phyloP scores from a whole-genome alignment of 2,329 filamentous ascomycete species.

The Bipolaris gigantea region DNA sequence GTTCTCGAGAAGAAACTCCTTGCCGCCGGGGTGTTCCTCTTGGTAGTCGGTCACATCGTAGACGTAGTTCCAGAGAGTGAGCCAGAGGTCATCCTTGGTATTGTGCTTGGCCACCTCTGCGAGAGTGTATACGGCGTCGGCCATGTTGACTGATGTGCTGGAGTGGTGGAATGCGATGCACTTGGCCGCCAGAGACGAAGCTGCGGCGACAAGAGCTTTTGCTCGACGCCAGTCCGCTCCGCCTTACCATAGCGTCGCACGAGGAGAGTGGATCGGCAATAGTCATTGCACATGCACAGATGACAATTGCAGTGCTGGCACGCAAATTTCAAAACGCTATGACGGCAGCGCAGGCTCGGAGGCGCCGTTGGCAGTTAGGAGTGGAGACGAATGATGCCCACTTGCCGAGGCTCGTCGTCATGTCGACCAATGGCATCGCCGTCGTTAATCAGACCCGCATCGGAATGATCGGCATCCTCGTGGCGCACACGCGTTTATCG shows the following conservation, averaged over 20 bases:
- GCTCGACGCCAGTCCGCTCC: background rate
- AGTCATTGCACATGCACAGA: constrained; percentile 3
- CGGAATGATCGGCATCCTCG: background rate
- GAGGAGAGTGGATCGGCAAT: constrained; percentile 5
- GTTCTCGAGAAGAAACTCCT: constrained; percentile 47
- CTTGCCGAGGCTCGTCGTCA: constrained; percentile 7
- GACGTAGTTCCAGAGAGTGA: constrained; percentile 52
- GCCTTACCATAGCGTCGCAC: background rate
- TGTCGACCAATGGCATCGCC: constrained; percentile 1
- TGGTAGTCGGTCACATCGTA: constrained; percentile 63
- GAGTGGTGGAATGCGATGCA: background rate
- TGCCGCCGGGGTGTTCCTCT: constrained; percentile 58
- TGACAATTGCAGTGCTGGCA: constrained; percentile 2
- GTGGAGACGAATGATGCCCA: constrained; percentile 4
- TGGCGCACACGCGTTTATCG: constrained; percentile 1
- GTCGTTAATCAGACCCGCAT: constrained; percentile 1
- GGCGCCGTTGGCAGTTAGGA: background rate
- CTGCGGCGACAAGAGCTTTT: background rate
- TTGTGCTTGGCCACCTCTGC: constrained; percentile 53
- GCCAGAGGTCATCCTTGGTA: constrained; percentile 55
- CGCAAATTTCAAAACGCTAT: constrained; percentile 9
- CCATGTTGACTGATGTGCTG: constrained; percentile 2
- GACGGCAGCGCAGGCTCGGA: background rate
- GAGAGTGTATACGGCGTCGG: constrained; percentile 18
- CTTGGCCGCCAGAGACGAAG: background rate